Conservation (phyloP, 345 rosid genomes). For the Lepidium africanum region DNA sequence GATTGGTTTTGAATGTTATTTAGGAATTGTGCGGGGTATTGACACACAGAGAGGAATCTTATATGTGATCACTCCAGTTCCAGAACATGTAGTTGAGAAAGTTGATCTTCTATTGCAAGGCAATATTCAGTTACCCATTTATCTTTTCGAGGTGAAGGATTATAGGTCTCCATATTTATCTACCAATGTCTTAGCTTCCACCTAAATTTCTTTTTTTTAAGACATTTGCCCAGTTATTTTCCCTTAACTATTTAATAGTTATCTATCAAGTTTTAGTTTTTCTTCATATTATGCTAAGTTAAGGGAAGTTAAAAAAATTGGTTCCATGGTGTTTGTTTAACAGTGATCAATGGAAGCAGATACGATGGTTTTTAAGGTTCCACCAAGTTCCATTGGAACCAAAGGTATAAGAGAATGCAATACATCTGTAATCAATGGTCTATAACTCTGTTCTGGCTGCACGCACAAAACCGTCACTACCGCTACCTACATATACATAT, state of each 20-base stretch:
- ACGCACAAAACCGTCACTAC: conserved; percentile 91
- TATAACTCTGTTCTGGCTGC: conserved; percentile 89
- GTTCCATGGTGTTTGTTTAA: conserved; percentile 3
- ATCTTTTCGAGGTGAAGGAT: conserved; percentile 79
- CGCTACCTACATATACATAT: conserved; percentile 64
- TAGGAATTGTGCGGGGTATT: conserved; percentile 87
- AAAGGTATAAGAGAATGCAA: conserved; percentile 85
- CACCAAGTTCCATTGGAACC: conserved; percentile 78
- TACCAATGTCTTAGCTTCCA: conserved; percentile 47
- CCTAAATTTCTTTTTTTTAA: conserved; percentile 16
- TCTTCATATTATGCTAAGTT: not conserved
- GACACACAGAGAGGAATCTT: conserved; percentile 58
- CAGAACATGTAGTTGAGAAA: conserved; percentile 54
- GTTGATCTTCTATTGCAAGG: conserved; percentile 84
- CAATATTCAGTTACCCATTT: conserved; percentile 63
- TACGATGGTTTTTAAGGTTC: conserved; percentile 41
- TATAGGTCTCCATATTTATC: conserved; percentile 75
- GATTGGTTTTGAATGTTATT: not conserved
- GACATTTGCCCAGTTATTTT: not conserved
- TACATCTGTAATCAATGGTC: conserved; percentile 84
- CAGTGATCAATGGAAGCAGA: conserved; percentile 21
- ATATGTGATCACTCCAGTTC: conserved; percentile 79
- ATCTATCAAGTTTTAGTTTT: not conserved
- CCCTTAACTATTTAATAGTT: not conserved
- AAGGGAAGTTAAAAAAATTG: not conserved